Conservation (phyloP, 1,139 yeast genomes). For the Saccharomyces hybrid region DNA sequence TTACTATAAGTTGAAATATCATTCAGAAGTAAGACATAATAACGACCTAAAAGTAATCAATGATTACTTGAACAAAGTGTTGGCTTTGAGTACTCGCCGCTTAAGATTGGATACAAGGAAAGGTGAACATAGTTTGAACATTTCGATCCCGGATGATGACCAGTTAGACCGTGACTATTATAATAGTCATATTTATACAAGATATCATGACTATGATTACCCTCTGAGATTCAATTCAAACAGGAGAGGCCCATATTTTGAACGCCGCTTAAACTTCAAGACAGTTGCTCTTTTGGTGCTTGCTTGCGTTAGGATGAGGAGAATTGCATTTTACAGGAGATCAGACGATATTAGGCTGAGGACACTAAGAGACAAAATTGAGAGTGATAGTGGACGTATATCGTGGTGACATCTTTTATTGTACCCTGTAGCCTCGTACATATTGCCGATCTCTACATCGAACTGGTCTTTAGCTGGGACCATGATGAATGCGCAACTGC, state of each 20-base stretch:
- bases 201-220: slow-evolving; percentile 2
- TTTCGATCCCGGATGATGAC: slow-evolving; percentile 1
- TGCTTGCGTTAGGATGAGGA: slow-evolving; percentile 27
- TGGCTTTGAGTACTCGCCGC: slow-evolving; percentile 27
- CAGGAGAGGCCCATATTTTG: slow-evolving; percentile 1
- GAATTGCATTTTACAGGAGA: slow-evolving; percentile 18
- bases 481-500: too few species aligned
- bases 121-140: slow-evolving; percentile 20
- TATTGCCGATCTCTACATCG: neutral
- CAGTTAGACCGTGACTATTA: neutral
- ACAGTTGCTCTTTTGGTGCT: slow-evolving; percentile 26
- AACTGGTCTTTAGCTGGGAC: neutral
- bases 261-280: slow-evolving; percentile 13
- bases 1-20: slow-evolving; percentile 27
- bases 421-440: slow-evolving; percentile 1
- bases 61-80: slow-evolving; percentile 28
- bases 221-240: neutral
- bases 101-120: slow-evolving; percentile 25
- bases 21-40: slow-evolving; percentile 27
- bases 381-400: slow-evolving; percentile 20
- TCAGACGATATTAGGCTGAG: slow-evolving; percentile 25
- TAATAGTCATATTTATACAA: neutral
- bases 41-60: slow-evolving; percentile 29
- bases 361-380: slow-evolving; percentile 25
- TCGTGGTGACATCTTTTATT: slow-evolving; percentile 17